A percentile compares a stretch with the other conserved stretches of the same genome.
phyloP scores from a whole-genome alignment of 352 stramenopile genomes.

The Blastocystis sp. region DNA sequence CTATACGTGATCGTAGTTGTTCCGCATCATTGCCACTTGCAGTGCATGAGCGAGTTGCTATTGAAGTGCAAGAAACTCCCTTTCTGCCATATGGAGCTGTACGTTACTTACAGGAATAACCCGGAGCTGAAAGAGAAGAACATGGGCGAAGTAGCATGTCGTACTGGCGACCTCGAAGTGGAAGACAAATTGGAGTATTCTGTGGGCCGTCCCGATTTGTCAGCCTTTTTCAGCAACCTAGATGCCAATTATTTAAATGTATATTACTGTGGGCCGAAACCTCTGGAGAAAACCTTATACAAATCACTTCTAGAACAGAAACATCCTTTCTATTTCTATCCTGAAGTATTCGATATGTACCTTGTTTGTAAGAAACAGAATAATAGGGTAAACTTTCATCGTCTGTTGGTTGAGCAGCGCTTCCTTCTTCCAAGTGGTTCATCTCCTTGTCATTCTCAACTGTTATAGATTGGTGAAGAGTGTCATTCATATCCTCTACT shows the following conservation, averaged over 20 bases:
- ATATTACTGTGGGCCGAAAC: slow-evolving; percentile 3
- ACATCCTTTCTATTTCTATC: background rate
- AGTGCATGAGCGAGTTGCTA: slow-evolving; percentile 1
- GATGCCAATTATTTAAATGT: background rate
- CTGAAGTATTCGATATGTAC: slow-evolving; percentile 47
- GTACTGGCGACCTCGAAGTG: background rate
- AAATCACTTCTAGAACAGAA: background rate
- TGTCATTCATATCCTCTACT: background rate
- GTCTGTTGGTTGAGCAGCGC: background rate
- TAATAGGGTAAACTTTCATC: too few relatives aligned
- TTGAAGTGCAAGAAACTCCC: background rate
- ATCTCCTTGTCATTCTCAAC: too few relatives aligned
- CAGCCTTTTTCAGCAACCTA: background rate
- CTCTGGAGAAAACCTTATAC: background rate
- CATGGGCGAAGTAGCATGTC: background rate
- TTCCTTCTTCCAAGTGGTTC: too few relatives aligned
- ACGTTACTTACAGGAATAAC: background rate
- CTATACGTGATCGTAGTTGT: background rate
- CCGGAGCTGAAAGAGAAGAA: background rate
- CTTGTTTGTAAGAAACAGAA: background rate
- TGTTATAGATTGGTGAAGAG: background rate
- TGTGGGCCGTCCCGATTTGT: slow-evolving; percentile 14
- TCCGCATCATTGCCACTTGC: slow-evolving; percentile 1
- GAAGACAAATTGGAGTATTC: background rate
- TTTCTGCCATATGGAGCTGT: background rate